A percentile compares a stretch with the other conserved stretches of the same genome.
Conservation (phyloP, 2,329 filamentous ascomycete species). For the Hypoxylon sp. region DNA sequence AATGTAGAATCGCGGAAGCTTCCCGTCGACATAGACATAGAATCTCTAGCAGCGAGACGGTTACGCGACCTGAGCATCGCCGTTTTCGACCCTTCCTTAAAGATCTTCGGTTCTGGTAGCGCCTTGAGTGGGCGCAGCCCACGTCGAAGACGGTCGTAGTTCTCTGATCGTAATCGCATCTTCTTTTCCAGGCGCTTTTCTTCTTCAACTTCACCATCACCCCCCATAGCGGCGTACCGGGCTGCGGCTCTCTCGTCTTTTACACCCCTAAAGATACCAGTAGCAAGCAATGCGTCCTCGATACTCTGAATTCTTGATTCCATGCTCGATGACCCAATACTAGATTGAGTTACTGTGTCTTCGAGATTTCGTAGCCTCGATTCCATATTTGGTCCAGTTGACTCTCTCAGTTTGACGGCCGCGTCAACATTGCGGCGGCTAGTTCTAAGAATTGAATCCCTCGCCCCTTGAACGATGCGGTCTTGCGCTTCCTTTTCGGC, state of each 20-base stretch:
- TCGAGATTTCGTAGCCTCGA: constrained; percentile 44
- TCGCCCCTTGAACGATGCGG: constrained; percentile 44
- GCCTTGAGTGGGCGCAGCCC: constrained; percentile 50
- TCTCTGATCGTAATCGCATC: constrained; percentile 50
- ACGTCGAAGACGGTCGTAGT: constrained; percentile 50
- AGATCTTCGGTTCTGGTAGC: constrained; percentile 46
- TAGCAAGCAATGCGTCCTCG: constrained; percentile 52
- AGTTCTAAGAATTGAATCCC: constrained; percentile 47
- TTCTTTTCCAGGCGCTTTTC: constrained; percentile 43
- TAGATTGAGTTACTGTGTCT: constrained; percentile 36
- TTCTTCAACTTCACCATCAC: constrained; percentile 29
- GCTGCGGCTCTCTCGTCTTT: constrained; percentile 50
- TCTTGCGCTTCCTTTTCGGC: constrained; percentile 45
- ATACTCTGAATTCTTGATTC: constrained; percentile 44
- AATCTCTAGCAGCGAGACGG: constrained; percentile 46
- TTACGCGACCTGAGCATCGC: constrained; percentile 52
- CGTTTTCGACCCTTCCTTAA: constrained; percentile 53
- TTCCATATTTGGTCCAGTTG: constrained; percentile 34
- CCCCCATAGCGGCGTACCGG: constrained; percentile 44
- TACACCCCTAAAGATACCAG: constrained; percentile 50
- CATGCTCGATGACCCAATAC: constrained; percentile 13
- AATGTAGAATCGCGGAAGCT: constrained; percentile 55
- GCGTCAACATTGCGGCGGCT: constrained; percentile 43
- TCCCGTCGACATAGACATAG: constrained; percentile 52
- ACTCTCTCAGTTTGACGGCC: constrained; percentile 42